Percentiles rank a stretch among this genome's conserved stretches.
These are phyloP conservation scores for Plasmodium cynomolgi DNA, from an alignment of 169 alveolate genomes.

Conservation along the genomic window DNA sequence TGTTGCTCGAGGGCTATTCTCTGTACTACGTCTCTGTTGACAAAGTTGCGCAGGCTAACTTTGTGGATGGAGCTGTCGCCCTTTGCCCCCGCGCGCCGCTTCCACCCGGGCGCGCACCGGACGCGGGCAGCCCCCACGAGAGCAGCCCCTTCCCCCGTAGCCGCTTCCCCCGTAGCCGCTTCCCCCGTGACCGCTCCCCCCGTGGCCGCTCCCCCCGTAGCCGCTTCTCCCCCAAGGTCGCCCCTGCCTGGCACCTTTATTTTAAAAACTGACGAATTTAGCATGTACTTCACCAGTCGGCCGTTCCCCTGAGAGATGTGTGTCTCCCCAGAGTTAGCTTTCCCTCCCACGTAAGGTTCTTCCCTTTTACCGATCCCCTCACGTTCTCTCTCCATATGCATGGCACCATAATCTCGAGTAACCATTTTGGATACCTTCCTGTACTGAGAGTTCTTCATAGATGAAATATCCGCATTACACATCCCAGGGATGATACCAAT, in stretches of 20 bases:
- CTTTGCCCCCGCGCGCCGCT: constrained; percentile 14
- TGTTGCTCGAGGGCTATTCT: constrained; percentile 78
- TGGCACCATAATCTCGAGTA: neutral
- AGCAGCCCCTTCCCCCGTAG: neutral
- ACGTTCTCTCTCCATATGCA: neutral
- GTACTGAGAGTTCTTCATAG: neutral
- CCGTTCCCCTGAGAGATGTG: neutral
- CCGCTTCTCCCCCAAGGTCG: neutral
- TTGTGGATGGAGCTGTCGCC: constrained; percentile 12
- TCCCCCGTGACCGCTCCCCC: no score
- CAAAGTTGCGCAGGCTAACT: constrained; percentile 42
- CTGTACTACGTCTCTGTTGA: constrained; percentile 54
- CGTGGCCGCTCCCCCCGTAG: neutral
- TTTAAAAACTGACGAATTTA: constrained; percentile 69
- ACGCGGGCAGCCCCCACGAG: neutral
- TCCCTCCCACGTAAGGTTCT: neutral
- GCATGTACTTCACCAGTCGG: constrained; percentile 11
- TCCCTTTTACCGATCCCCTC: neutral
- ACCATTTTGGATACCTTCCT: neutral
- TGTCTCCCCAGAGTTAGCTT: neutral
- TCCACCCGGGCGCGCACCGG: neutral
- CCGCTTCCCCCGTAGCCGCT: neutral
- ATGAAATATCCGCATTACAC: neutral
- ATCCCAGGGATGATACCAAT: neutral
- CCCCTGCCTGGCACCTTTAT: neutral